Evolutionary conservation across 1,284 basidiomycete genomes (phyloP), one percentile per base, ranked within the genome.

Genomic region (Entoloma clypeatum): DNA sequence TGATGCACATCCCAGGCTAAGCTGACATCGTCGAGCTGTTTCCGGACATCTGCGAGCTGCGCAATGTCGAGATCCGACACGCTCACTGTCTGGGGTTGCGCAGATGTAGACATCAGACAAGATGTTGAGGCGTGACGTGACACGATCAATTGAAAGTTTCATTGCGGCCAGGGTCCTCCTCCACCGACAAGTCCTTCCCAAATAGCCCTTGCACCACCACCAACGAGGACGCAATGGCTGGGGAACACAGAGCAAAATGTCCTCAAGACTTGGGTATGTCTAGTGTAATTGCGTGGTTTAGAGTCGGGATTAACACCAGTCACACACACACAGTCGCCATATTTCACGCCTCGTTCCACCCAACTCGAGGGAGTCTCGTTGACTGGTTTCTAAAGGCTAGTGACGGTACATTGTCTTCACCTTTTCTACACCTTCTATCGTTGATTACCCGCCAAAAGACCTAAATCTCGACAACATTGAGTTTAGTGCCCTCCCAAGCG

Each of bases 11-110:
- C 24, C 30, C 9, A 28, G 29, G 4, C 10, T n/a, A 19, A 22
- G 24, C 68, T 41, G 42, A 90, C 92, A 65, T 93, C 88, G 58
- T 96, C 92, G 2, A 96, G 74, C 62, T 95, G 92, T 50, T 83
- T 79, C 53, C 86, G 80, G 21, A 95, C 90, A 51, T 94, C 88
- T 16, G 81, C 74, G 2, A 96, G 77, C 62, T 95, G 92, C 3
- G 79, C 64, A 11, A 92, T 64, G 55, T 91, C 86, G 38, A 94
- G 73, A 61, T 93, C 91, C 4, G 77, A 69, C 19, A 93, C 71
- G 52, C 77, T 85, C 54, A 93, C 74, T 47, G 86, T 80, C 57
- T 91, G 86, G 33, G 77, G 69, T 53, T 62, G 58, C n/a, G 56
- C n/a, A 54, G 53, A 59, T 57, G 46, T 7, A 39, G 28, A 32